These are phyloP conservation scores for Rhizoclosmatium sp. DNA, from an alignment of 192 early-diverging fungal species.

Conservation along the genomic window DNA sequence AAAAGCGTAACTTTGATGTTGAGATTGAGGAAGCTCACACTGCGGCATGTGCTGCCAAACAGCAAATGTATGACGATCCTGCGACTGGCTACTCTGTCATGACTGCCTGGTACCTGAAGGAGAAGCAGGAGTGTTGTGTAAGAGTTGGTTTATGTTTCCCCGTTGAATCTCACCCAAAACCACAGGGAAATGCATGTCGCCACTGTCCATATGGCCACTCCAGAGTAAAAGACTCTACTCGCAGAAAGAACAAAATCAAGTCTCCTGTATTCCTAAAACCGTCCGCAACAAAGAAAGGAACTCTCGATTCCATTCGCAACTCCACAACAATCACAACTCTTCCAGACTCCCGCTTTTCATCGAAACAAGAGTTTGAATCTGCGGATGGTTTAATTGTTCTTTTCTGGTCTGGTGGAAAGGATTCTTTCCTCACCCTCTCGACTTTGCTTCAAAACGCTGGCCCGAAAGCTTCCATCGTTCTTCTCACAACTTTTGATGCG, in stretches of 20 bases:
- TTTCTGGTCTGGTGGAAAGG: slow-evolving; percentile 30
- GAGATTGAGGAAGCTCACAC: slow-evolving; percentile 25
- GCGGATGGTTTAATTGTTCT: slow-evolving; percentile 1
- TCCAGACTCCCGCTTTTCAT: not conserved
- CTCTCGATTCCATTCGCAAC: not conserved
- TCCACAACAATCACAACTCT: not conserved
- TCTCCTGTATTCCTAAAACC: slow-evolving; percentile 14
- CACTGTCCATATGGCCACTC: slow-evolving; percentile 31
- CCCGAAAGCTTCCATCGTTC: not conserved
- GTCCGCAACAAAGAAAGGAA: not conserved
- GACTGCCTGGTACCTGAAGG: slow-evolving; percentile 21
- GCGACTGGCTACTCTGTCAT: slow-evolving; percentile 28
- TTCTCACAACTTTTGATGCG: slow-evolving; percentile 27
- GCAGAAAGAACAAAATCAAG: not conserved
- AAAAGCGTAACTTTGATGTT: not conserved
- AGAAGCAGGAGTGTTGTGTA: slow-evolving; percentile 19
- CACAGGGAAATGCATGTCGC: slow-evolving; percentile 13
- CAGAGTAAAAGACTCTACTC: not conserved
- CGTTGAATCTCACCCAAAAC: not conserved
- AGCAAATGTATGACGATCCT: slow-evolving; percentile 14
- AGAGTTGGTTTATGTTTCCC: too few relatives aligned
- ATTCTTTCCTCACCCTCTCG: slow-evolving; percentile 20
- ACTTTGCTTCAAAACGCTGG: not conserved
- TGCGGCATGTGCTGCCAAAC: slow-evolving; percentile 10
- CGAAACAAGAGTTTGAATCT: not conserved